Evolutionary conservation across 225 moss, liverwort and hornwort species (phyloP).

Genomic region (Thuidium tamariscinum): DNA sequence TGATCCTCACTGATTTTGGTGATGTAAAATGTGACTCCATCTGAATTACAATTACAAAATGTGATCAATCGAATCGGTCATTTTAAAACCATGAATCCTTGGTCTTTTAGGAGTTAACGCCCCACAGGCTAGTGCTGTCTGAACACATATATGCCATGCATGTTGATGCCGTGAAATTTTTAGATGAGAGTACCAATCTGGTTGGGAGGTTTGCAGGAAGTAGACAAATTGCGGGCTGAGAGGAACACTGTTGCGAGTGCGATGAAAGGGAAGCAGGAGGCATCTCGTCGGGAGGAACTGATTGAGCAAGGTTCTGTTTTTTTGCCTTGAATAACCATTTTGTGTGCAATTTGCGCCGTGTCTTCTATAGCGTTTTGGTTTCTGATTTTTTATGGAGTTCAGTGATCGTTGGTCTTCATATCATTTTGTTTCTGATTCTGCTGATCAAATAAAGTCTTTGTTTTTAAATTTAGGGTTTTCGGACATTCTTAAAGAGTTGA

Average conservation of each 20-base stretch:
- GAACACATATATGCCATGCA: background rate
- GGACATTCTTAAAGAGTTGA: background rate
- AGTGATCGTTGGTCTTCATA: background rate
- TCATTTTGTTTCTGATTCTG: background rate
- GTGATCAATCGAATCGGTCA: background rate
- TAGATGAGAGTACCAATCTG: background rate
- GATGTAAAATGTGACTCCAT: background rate
- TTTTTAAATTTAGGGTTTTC: background rate
- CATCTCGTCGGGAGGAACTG: constrained; percentile 65
- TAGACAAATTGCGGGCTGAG: constrained; percentile 89
- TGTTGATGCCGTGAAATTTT: background rate
- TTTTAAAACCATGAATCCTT: background rate
- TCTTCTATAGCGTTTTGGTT: background rate
- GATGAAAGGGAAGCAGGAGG: constrained; percentile 89
- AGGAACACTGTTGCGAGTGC: constrained; percentile 76
- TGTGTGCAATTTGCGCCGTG: background rate
- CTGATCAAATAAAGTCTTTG: background rate
- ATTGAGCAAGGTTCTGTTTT: constrained; percentile 57
- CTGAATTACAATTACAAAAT: background rate
- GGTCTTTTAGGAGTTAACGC: background rate
- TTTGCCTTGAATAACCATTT: background rate
- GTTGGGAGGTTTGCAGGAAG: constrained; percentile 48
- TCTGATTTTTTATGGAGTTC: background rate
- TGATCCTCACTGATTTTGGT: background rate
- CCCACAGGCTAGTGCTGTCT: background rate